Evolutionary conservation across 2,329 filamentous ascomycete species (phyloP), one percentile per base, ranked within the genome.

Genomic region (Tolypocladium guangdongense): DNA sequence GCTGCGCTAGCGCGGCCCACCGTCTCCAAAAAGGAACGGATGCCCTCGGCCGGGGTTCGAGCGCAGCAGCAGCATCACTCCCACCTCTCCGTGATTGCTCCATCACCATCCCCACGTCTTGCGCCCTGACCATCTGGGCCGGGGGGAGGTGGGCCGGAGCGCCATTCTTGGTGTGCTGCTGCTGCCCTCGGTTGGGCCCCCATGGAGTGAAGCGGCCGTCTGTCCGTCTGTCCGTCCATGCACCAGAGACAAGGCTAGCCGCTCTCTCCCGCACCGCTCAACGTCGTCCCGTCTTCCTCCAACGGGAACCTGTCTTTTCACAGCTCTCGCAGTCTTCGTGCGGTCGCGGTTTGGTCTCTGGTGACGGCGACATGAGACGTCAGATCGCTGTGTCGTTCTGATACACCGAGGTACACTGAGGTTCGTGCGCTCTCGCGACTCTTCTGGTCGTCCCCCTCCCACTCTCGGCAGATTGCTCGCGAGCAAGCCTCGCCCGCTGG

Each of bases 11-110:
- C 12, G 22, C 50, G 50, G 30, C 39, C 50, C 50, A 52, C 50
- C 50, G 33, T 36, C 50, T 27, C 50, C 50, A 35, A 52, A 51
- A 46, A 52, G 39, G 38, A 52, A 46, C 50, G 22, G 41, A 46
- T 12, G 41, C 27, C 41, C 16, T 46, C 18, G 41, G n/a, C 8
- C 41, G 14, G 27, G 41, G 41, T 45, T 30, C 24, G 16, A 45
- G 41, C 4, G 24, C 41, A 46, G 43, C 43, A 16, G 16, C 43
- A 46, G 43, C 43, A 18, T 46, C 43, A 46, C 43, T 46, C 43
- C 32, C 27, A 47, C 22, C 41, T n/a, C 14, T 32, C 43, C 24
- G 7, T 45, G 41, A 46, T 46, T 46, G 41, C 41, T 45, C 41
- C 41, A n/a, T 30, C 22, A 16, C 14, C 12, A n/a, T n/a, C n/a